Evolutionary conservation across 1,284 basidiomycete genomes (phyloP).

Genomic region (Wallemia mellicola): DNA sequence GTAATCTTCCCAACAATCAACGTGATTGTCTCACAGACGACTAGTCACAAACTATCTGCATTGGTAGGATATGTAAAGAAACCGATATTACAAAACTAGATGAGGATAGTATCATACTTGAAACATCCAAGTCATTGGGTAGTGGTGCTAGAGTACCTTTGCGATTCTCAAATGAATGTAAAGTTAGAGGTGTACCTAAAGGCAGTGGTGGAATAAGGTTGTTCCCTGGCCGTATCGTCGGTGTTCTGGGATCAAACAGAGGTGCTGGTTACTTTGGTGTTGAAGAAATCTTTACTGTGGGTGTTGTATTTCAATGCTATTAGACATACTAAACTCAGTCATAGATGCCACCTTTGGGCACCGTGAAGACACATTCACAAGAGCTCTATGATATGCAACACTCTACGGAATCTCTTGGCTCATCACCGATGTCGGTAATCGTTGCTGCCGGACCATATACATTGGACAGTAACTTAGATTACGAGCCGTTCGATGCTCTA

Average conservation of each 20-base stretch:
- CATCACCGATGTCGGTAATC: conserved; percentile 28
- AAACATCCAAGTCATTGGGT: conserved; percentile 48
- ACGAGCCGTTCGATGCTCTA: conserved; percentile 32
- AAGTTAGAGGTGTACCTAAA: conserved; percentile 30
- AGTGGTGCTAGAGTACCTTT: conserved; percentile 39
- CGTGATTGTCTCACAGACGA: not conserved
- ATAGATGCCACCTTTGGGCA: conserved; percentile 17
- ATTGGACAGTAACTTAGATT: conserved; percentile 39
- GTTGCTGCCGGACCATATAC: conserved; percentile 60
- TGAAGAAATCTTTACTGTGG: conserved; percentile 46
- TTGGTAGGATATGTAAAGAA: conserved; percentile 34
- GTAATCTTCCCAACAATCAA: conserved; percentile 7
- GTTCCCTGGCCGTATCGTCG: conserved; percentile 69
- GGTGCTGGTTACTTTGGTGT: conserved; percentile 62
- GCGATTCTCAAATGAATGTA: conserved; percentile 32
- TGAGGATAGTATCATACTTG: conserved; percentile 39
- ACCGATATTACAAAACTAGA: conserved; percentile 31
- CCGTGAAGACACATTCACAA: conserved; percentile 11
- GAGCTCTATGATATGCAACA: conserved; percentile 14
- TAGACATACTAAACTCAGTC: not conserved
- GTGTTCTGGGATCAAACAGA: conserved; percentile 67
- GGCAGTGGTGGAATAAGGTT: conserved; percentile 40
- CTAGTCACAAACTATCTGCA: conserved; percentile 4
- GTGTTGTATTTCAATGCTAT: conserved; percentile 9
- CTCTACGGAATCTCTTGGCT: conserved; percentile 12